Evolutionary conservation across 1,139 yeast genomes (phyloP), one percentile per base, ranked within the genome.

Genomic region (Geotrichum siamense): DNA sequence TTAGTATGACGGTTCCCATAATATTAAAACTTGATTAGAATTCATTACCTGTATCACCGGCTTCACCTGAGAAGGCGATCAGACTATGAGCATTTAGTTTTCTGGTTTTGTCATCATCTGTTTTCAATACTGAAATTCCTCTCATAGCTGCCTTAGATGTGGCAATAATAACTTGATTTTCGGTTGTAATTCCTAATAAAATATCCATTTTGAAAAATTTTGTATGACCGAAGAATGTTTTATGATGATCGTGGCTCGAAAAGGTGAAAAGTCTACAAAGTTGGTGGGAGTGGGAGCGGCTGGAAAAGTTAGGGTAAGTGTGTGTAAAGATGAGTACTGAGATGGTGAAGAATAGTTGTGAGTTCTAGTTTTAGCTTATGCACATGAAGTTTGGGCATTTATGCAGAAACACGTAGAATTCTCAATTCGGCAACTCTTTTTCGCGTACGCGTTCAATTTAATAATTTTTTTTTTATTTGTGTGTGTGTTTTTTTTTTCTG

Each of bases 101-200:
- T 52, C 93, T 69, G 10, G 97, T 89, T 68, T 91, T 91, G 65
- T 86, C 95, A 64, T 91, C 98, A 40, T 76, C 75, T 41, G 78
- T 81, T 60, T 89, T 89, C 56, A 91, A 70, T 38, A 91, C 77
- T 9, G 96, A 83, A 51, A 93, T 87, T 48, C 98, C 98, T 58
- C 98, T 76, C 15, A 95, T 85, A 46, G 82, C 85, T 3, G 97
- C 95, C 63, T 83, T 86, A 17, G 96, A 87, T 15, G 97, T 84
- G 59, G 96, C 96, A 50, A 89, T 66, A 52, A 91, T 71, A 34
- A 91, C 94, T 49, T 80, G 74, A 58, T 86, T 94, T 57, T 76
- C 70, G 31, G 89, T 83, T 59, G 76, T 82, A 56, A 91, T 81
- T 48, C 97, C 97, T 56, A 91, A 71, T 49, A 89, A 70, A 58